Base-by-base conservation (phyloP, 2,329 filamentous ascomycete species). In the Sclerotiophoma versabilis region DNA sequence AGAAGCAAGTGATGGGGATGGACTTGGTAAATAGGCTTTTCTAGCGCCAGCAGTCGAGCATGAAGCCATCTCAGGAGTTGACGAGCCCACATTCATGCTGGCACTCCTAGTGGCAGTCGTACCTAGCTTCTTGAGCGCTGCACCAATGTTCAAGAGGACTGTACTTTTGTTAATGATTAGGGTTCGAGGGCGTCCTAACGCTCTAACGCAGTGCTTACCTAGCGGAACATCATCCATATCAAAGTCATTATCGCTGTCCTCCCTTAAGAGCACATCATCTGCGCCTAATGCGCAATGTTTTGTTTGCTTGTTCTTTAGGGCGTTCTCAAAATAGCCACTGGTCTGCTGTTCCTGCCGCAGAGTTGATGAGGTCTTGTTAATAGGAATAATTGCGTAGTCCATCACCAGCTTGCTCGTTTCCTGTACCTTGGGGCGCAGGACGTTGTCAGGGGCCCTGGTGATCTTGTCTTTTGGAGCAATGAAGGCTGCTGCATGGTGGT, bases 271-370 rank as follows among this genome's bases (percentile, higher is more conserved):
- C 10, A 37, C 34, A 29, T 23, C 25, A 11, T 19, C 15, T 9
- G 32, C 11, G 17, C 12, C 34, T 19, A 37, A 32, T 17, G 27
- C 19, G 2, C 17, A 20, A 27, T 14, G 22, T 22, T 30, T 41
- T 43, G n/a, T 29, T 32, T 8, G 17, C 8, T 2, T 2, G 3
- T 30, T 42, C 4, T 9, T n/a, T 9, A n/a, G 26, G n/a, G 14
- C 6, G 38, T n/a, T 22, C 17, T 10, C 37, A 5, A 46, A 44
- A 25, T 47, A 43, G 15, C 23, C 33, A 12, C 34, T 29, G 12
- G 17, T 39, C 14, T 43, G 30, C 30, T 45, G 44, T n/a, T 46
- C 39, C 23, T 51, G 57, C 20, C 56, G 43, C 6, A 48, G 30
- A 15, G 27, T 4, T 11, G n/a, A 37, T 19, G 26, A 1, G 30